Base-by-base conservation (phyloP, 305 asterid species). In the Fraxinus floribunda region DNA sequence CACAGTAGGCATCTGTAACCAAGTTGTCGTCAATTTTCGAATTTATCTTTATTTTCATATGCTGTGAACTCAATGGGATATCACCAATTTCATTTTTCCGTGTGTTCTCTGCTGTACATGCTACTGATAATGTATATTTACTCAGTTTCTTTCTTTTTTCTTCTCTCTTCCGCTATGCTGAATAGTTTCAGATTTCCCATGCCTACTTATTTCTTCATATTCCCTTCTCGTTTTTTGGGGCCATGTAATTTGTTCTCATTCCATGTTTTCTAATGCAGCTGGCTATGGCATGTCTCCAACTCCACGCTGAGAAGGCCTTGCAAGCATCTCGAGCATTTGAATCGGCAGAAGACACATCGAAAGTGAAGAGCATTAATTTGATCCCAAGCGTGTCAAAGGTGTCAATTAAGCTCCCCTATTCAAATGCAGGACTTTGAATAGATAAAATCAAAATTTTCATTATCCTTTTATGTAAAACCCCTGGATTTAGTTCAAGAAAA, bases 271-370 rank as follows among this genome's bases (percentile, higher is more conserved):
- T 68, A 20, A 64, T 86, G 90, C 94, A 95, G 99, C 92, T 95
- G 78, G 97, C 98, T 3, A 88, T 92, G 94, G 89, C 90, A 79
- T 95, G 99, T 84, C 92, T 94, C 80, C 97, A 95, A 86, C 94
- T 92, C 78, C 98, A 95, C 80, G 88, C 97, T 20, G 99, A 93
- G 90, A 91, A 94, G 97, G 96, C 91, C 66, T 89, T 95, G 76
- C 97, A 92, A 87, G 91, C 95, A 75, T 93, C 97, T 78, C 92
- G 99, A 81, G 94, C 93, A 13, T 90, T 94, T 13, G 97, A 92
- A 84, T 88, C 88, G 8, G 64, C 90, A 7, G 86, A 86, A 13
- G 88, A 77, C 77, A 34, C 83, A 57, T 44, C 76, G 4, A 80
- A 82, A 49, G 81, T 83, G 16, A 86, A 83, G 64, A 83, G 76